Evolutionary conservation across 2,329 filamentous ascomycete genomes (phyloP), one percentile per base, ranked within the genome.

Genomic region (Scedosporium boydii): DNA sequence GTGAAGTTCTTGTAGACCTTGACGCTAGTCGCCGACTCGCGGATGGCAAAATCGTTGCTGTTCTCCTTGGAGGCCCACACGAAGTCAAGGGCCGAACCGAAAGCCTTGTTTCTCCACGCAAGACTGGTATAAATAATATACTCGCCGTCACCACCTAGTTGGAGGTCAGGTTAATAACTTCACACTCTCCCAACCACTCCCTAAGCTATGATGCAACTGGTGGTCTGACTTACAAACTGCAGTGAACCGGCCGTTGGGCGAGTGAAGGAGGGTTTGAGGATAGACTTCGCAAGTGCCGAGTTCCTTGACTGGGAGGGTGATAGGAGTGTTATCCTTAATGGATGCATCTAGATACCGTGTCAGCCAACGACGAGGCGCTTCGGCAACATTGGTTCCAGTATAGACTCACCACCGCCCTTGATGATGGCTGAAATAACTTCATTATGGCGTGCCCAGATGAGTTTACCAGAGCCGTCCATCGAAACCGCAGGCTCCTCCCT

Each of bases 111-210:
- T 73, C 95, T 87, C 84, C 96, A 96, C 3, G 93, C 93, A 63
- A 98, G 83, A 62, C 95, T 93, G 29, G 95, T 98, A 79, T 98
- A 98, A 70, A 98, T 96, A 74, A 98, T 98, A 78, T 97, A 99
- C 76, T 99, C 95, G 65, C 95, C 95, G 73, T 99, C 95, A 67
- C 95, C 95, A 67, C 60, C 60, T 62, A 59, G 27, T 7, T 7
- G 26, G 26, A 18, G 23, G 38, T 10, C 14, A 18, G 42, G 29
- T 46, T n/a, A 44, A 26, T 41, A 38, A 12, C n/a, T 23, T 6
- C 57, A 21, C 21, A n/a, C 23, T 7, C 6, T 42, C 23, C 26
- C 23, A 3, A 29, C 29, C 21, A 41, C 26, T n/a, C 29, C 4
- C 5, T n/a, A 27, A n/a, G 26, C 34, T n/a, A 21, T 10, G 29